phyloP scores from a whole-genome alignment of 225 moss, liverwort and hornwort species.

The Thuidium tamariscinum region DNA sequence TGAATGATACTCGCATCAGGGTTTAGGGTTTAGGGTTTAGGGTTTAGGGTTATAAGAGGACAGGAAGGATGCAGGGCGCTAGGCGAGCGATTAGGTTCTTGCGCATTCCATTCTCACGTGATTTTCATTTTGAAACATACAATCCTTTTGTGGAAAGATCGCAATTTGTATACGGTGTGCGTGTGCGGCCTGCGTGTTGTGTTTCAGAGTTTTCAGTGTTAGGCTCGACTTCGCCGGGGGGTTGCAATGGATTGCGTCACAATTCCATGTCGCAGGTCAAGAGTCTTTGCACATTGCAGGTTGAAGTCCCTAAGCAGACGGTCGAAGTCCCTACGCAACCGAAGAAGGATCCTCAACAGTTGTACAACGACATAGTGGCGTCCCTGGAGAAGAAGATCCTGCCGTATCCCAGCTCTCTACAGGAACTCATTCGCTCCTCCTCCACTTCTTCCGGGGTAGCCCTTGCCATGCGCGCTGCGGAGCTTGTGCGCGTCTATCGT shows the following conservation, averaged over 20 bases:
- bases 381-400: neutral
- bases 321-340: neutral
- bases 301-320: neutral
- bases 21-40: neutral
- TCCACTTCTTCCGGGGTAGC: conserved; percentile 34
- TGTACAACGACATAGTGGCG: conserved; percentile 4
- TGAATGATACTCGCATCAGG: neutral
- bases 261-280: neutral
- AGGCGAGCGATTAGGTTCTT: neutral
- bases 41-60: neutral
- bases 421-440: conserved; percentile 11
- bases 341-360: neutral
- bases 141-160: neutral
- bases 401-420: neutral
- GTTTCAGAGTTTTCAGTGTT: neutral
- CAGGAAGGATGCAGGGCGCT: conserved; percentile 9
- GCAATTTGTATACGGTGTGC: neutral
- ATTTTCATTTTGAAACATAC: neutral
- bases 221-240: neutral
- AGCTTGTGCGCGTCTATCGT: conserved; percentile 39
- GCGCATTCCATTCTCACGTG: neutral
- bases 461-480: conserved; percentile 52
- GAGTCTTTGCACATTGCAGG: conserved; percentile 3
- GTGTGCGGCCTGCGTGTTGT: neutral
- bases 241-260: neutral